Conservation (phyloP, 345 rosid genomes). For the Sisymbrium irio region DNA sequence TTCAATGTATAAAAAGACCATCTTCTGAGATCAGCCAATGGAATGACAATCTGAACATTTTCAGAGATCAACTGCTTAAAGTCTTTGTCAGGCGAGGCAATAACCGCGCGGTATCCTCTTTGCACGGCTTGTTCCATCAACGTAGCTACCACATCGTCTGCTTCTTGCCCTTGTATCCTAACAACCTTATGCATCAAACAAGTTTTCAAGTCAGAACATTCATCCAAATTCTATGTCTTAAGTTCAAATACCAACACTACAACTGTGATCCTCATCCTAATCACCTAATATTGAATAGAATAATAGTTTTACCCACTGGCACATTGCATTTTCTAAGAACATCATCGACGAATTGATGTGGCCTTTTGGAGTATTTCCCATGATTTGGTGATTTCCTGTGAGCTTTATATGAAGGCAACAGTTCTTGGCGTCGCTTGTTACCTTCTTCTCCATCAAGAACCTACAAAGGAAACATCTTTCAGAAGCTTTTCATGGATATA, state of each 20-base stretch:
- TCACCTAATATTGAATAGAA: neutral
- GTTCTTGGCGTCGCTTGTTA: slow-evolving; percentile 55
- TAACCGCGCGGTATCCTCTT: slow-evolving; percentile 59
- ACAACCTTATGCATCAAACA: slow-evolving; percentile 51
- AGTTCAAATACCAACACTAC: neutral
- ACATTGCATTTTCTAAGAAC: slow-evolving; percentile 77
- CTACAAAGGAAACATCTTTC: slow-evolving; percentile 39
- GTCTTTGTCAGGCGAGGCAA: slow-evolving; percentile 97
- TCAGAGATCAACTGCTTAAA: slow-evolving; percentile 92
- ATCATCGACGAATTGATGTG: slow-evolving; percentile 46
- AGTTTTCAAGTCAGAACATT: slow-evolving; percentile 7
- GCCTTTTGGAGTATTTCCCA: slow-evolving; percentile 43
- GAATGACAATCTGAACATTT: slow-evolving; percentile 87
- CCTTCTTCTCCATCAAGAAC: slow-evolving; percentile 87
- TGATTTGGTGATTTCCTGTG: slow-evolving; percentile 51
- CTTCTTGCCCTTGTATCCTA: slow-evolving; percentile 74
- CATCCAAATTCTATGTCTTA: neutral
- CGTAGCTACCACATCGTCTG: slow-evolving; percentile 92
- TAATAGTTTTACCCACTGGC: slow-evolving; percentile 56
- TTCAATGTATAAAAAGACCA: slow-evolving; percentile 92
- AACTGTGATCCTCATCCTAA: neutral
- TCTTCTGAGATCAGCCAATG: slow-evolving; percentile 62
- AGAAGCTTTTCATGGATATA: slow-evolving; percentile 1
- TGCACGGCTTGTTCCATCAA: slow-evolving; percentile 62
- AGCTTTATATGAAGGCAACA: slow-evolving; percentile 86